Base-by-base conservation (phyloP, 352 stramenopile species). In the Peronospora tabacina region DNA sequence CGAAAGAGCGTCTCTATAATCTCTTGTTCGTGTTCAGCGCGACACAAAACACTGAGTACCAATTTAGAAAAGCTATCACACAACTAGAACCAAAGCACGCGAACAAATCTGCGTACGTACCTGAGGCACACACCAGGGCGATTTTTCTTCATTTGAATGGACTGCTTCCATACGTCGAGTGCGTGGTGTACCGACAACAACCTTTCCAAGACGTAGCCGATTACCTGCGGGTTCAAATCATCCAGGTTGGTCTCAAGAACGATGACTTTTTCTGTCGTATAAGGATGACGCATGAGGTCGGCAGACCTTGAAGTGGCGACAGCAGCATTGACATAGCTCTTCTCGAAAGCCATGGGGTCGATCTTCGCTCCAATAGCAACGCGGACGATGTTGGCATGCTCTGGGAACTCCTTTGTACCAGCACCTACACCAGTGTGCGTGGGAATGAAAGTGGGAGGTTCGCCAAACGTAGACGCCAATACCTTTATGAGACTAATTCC, bases 401-500 rank as follows among this genome's bases (percentile, higher is more conserved):
- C 61, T 0, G 77, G 62, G 42, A 96, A 96, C 19, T 96, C 87
- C 55, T 95, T 96, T 12, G 76, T 95, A 17, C 87, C 87, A 24
- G 87, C 87, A 13, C 87, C 87, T 17, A 85, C 71, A 16, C 80
- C 80, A 13, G 76, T 88, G 55, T 86, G 69, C 36, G 70, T 87
- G 12, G 79, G 75, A 39, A 86, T 64, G 55, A 93, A 90, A 8
- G 78, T 49, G 4, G 82, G 82, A 36, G 82, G 82, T 59, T 90
- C 75, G 2, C 79, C 73, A 55, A 87, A 93, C 9, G 71, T 72
- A 2, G 56, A 74, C 7, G 69, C 56, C 47, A 98, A 66, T 6
- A 86, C 86, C 56, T 95, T 90, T 22, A 98, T 70, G 16, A 98
- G 76, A 42, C 92, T 96, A 19, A 96, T 95, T 4, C 90, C 95